A percentile compares a stretch with the other conserved stretches of the same genome.
These are phyloP conservation scores for Cenchrus purpureus DNA, from an alignment of 176 grass and related monocot genomes.

Conservation along the genomic window DNA sequence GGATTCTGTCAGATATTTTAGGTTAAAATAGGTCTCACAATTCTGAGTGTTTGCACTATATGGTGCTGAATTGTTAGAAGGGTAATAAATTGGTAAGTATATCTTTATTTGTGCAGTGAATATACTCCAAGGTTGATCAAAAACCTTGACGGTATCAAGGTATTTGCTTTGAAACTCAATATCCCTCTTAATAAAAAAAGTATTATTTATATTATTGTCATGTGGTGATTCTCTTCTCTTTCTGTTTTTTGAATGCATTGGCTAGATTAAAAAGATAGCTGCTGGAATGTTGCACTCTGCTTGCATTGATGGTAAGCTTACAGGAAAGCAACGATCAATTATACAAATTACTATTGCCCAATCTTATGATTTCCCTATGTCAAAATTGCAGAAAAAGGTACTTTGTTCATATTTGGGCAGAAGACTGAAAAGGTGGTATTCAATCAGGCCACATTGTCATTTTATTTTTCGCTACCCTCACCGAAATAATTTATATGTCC, in stretches of 20 bases:
- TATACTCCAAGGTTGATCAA: constrained; percentile 95
- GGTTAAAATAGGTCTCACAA: constrained; percentile 3
- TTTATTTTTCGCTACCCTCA: too few species aligned
- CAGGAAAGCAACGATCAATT: constrained; percentile 27
- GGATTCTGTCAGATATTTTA: constrained; percentile 13
- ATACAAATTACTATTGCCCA: constrained; percentile 8
- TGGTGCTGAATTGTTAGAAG: constrained; percentile 9
- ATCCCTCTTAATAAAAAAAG: neutral
- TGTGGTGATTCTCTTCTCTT: constrained; percentile 26
- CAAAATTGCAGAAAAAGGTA: constrained; percentile 78
- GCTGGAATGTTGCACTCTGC: constrained; percentile 97
- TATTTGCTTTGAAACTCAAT: constrained; percentile 49
- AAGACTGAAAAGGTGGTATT: constrained; percentile 77
- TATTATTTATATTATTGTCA: constrained; percentile 13
- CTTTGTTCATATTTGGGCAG: constrained; percentile 85
- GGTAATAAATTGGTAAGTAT: constrained; percentile 44
- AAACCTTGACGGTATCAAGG: constrained; percentile 80
- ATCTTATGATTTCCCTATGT: constrained; percentile 38
- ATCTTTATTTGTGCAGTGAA: constrained; percentile 80
- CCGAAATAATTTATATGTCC: constrained; percentile 20
- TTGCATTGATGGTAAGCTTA: constrained; percentile 79
- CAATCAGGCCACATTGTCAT: constrained; percentile 23
- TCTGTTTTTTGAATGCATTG: constrained; percentile 36
- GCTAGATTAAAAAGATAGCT: constrained; percentile 80
- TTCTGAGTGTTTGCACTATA: constrained; percentile 29